phyloP scores from a whole-genome alignment of 495 filamentous ascomycete genomes.

The Pyrenopolyporus hunteri region DNA sequence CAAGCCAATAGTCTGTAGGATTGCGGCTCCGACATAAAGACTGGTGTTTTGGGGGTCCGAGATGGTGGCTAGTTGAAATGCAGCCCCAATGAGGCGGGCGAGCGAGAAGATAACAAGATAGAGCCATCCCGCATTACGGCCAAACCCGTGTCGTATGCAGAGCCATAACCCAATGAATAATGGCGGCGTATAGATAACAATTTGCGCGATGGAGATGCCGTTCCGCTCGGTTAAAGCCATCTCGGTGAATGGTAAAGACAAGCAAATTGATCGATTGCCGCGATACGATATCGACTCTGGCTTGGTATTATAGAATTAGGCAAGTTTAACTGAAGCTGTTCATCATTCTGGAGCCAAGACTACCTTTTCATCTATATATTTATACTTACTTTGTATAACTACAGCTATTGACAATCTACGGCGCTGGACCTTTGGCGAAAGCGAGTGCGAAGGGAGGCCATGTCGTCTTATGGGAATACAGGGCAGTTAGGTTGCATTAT shows the following conservation, averaged over 20 bases:
- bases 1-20: constrained; percentile 44
- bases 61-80: constrained; percentile 46
- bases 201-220: constrained; percentile 44
- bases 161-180: constrained; percentile 42
- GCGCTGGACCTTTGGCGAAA: constrained; percentile 7
- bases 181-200: constrained; percentile 40
- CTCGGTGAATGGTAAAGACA: not conserved
- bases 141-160: constrained; percentile 42
- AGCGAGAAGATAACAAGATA: constrained; percentile 46
- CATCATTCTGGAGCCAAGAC: not conserved
- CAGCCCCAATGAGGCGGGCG: constrained; percentile 41
- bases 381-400: not conserved
- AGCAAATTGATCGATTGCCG: too few relatives aligned
- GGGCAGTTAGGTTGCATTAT: not conserved
- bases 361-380: not conserved
- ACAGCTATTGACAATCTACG: not conserved
- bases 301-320: constrained; percentile 1
- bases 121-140: constrained; percentile 43
- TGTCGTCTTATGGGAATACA: not conserved
- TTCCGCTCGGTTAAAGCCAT: constrained; percentile 39
- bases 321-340: not conserved
- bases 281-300: too few relatives aligned
- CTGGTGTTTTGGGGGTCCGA: constrained; percentile 38
- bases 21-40: constrained; percentile 38
- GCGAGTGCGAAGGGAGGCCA: constrained; percentile 18